Percentiles rank a stretch among this genome's conserved stretches.
phyloP scores from a whole-genome alignment of 257 asterid species.

The Sherardia arvensis region DNA sequence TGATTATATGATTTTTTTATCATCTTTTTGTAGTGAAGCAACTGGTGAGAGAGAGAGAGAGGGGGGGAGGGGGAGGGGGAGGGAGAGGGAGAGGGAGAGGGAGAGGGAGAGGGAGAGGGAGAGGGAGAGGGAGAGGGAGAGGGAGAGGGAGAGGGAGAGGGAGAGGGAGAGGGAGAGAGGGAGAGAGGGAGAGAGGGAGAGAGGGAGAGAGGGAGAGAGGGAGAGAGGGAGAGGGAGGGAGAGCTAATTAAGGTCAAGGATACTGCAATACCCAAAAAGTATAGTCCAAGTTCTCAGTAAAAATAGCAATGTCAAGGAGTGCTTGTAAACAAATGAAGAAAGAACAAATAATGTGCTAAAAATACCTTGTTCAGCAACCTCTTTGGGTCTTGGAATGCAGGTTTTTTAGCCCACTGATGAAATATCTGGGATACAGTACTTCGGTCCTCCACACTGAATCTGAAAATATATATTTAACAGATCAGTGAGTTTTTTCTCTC shows the following conservation, averaged over 20 bases:
- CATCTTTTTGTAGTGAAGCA: no score
- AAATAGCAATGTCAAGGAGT: not conserved
- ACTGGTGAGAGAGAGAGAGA: not conserved
- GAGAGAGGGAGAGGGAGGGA: not conserved
- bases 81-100: not conserved
- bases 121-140: not conserved
- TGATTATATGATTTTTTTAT: no score
- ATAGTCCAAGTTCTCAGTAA: not conserved
- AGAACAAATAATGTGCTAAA: not conserved
- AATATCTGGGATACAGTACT: constrained; percentile 77
- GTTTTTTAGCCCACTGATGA: constrained; percentile 91
- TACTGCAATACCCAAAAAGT: no score
- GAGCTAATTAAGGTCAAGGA: no score
- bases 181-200: not conserved
- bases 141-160: not conserved
- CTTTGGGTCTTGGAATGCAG: constrained; percentile 92
- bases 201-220: not conserved
- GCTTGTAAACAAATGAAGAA: not conserved
- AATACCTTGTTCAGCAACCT: constrained; percentile 75
- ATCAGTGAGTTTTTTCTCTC: not conserved
- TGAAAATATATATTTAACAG: constrained; percentile 17
- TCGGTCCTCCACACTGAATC: constrained; percentile 66
- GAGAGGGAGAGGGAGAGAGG: not conserved
- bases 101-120: not conserved
- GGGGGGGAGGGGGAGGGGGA: not conserved